These are phyloP conservation scores for Tothia fuscella DNA, from an alignment of 2,329 filamentous ascomycete genomes.

Conservation along the genomic window DNA sequence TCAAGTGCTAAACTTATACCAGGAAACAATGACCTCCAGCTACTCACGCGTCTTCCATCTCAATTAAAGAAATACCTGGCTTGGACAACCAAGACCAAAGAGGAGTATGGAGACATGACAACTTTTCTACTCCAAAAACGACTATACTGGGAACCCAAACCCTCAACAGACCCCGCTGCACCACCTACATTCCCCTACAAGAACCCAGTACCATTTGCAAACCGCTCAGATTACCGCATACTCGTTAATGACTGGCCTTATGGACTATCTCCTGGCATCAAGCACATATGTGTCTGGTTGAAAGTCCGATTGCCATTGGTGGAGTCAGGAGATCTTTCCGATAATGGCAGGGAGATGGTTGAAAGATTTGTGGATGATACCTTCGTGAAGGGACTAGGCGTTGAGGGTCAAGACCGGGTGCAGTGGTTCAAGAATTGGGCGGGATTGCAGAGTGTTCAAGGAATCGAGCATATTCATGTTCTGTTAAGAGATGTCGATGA, in stretches of 20 bases:
- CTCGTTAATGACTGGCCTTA: constrained; percentile 55
- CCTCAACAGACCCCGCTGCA: constrained; percentile 4
- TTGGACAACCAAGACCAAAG: constrained; percentile 44
- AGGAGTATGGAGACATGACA: constrained; percentile 43
- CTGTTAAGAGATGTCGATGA: constrained; percentile 32
- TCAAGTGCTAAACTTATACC: not conserved
- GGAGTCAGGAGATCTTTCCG: constrained; percentile 23
- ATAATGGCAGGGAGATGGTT: constrained; percentile 19
- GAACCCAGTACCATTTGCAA: constrained; percentile 40
- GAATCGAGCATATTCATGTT: constrained; percentile 46
- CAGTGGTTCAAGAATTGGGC: constrained; percentile 57
- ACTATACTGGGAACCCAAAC: constrained; percentile 37
- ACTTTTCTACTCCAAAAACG: constrained; percentile 44
- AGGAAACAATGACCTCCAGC: constrained; percentile 38
- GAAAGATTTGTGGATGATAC: constrained; percentile 11
- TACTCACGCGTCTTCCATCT: constrained; percentile 47
- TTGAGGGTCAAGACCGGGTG: constrained; percentile 33
- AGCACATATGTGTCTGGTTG: constrained; percentile 46
- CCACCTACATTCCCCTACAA: constrained; percentile 28
- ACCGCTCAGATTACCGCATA: constrained; percentile 42
- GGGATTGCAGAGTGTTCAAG: constrained; percentile 47
- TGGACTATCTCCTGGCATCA: constrained; percentile 41
- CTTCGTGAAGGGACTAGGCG: constrained; percentile 19
- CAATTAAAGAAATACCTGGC: constrained; percentile 47
- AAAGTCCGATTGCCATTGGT: constrained; percentile 23